These are phyloP conservation scores for Mycosphaerella sp. DNA, from an alignment of 2,329 filamentous ascomycete genomes.

Conservation along the genomic window DNA sequence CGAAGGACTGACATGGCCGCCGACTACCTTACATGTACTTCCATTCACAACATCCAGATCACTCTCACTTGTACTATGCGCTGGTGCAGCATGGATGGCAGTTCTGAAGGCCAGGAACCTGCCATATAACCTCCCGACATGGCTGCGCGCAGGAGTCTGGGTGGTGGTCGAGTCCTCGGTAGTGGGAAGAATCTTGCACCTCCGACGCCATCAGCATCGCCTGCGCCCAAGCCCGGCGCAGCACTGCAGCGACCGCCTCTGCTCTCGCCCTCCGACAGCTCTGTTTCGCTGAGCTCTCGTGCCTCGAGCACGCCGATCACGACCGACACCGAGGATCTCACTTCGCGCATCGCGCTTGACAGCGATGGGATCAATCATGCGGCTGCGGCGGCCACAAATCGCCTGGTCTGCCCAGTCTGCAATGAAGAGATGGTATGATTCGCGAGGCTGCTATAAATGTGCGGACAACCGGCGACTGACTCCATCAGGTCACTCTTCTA, in stretches of 20 bases:
- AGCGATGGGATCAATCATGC: slow-evolving; percentile 51
- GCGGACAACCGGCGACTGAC: slow-evolving; percentile 24
- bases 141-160: slow-evolving; percentile 74
- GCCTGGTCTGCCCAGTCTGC: slow-evolving; percentile 93
- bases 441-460: neutral
- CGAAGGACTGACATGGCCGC: slow-evolving; percentile 2
- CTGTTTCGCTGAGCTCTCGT: slow-evolving; percentile 69
- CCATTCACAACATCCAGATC: neutral
- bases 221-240: slow-evolving; percentile 43
- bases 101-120: neutral
- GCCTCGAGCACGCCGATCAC: slow-evolving; percentile 65
- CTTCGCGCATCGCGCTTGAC: slow-evolving; percentile 70
- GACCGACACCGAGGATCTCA: slow-evolving; percentile 69
- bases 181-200: slow-evolving; percentile 77
- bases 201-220: slow-evolving; percentile 51
- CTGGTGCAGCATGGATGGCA: slow-evolving; percentile 8
- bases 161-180: slow-evolving; percentile 85
- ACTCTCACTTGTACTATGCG: neutral
- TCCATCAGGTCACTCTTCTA: slow-evolving; percentile 69
- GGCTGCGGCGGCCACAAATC: slow-evolving; percentile 54
- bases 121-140: slow-evolving; percentile 43
- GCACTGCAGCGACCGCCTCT: slow-evolving; percentile 35
- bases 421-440: slow-evolving; percentile 83
- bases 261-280: slow-evolving; percentile 63
- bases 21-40: no score